These are phyloP conservation scores for Pleurotus tuber-regium DNA, from an alignment of 768 basidiomycete genomes.

Conservation along the genomic window DNA sequence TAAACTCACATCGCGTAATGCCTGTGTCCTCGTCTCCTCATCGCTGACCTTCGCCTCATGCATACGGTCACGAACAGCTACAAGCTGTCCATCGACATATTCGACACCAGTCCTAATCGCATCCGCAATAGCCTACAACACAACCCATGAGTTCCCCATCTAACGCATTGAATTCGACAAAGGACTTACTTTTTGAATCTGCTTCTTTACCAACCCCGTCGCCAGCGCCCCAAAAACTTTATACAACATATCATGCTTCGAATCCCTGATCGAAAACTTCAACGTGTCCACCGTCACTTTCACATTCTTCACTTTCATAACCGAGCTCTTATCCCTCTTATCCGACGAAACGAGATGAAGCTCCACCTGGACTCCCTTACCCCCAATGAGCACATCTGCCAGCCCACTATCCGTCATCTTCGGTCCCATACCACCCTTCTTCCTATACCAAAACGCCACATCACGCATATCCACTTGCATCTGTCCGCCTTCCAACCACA, in stretches of 20 bases:
- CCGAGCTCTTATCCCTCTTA: constrained; percentile 63
- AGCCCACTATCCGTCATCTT: constrained; percentile 81
- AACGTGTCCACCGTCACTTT: constrained; percentile 82
- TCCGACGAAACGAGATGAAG: constrained; percentile 53
- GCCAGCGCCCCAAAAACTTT: constrained; percentile 80
- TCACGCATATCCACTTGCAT: constrained; percentile 95
- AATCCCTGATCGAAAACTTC: constrained; percentile 88
- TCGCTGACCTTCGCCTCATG: constrained; percentile 48
- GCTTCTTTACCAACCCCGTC: constrained; percentile 79
- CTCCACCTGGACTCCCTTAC: constrained; percentile 71
- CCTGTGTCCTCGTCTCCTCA: constrained; percentile 38
- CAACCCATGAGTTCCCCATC: no score
- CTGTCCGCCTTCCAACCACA: constrained; percentile 63
- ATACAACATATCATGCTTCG: constrained; percentile 88
- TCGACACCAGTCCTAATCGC: constrained; percentile 80
- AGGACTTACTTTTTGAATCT: constrained; percentile 39
- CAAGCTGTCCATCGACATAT: constrained; percentile 87
- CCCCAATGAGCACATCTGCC: constrained; percentile 84
- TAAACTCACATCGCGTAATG: constrained; percentile 54
- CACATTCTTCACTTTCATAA: constrained; percentile 72
- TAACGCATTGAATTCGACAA: no score
- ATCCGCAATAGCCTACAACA: constrained; percentile 41
- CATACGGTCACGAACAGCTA: constrained; percentile 81
- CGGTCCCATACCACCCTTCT: constrained; percentile 80
- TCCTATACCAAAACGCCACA: constrained; percentile 87